Evolutionary conservation across 202 grass and related monocot species (phyloP).

Genomic region (Schoenoplectus triqueter): DNA sequence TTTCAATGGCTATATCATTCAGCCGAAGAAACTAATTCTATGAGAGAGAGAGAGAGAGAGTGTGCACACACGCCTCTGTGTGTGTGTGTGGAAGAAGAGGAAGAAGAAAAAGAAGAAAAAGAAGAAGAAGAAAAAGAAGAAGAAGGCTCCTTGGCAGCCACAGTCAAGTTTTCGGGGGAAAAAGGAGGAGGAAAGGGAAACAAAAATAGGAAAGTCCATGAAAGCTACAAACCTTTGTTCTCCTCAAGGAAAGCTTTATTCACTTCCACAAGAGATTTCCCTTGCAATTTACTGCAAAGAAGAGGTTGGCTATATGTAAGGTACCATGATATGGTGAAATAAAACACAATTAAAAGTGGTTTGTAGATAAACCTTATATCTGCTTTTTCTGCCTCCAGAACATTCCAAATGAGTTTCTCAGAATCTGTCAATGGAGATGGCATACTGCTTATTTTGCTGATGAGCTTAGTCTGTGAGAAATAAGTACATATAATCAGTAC

Average conservation of each 20-base stretch:
- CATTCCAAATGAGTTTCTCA: conserved; percentile 89
- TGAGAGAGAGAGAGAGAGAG: background rate
- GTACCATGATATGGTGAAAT: background rate
- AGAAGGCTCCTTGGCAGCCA: background rate
- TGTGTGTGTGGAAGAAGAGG: too few species aligned
- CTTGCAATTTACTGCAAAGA: conserved; percentile 80
- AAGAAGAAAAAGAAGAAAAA: background rate
- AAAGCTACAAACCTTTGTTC: conserved; percentile 62
- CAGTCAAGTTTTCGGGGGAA: background rate
- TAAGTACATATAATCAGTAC: conserved; percentile 34
- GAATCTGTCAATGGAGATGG: conserved; percentile 69
- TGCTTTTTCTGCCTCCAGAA: conserved; percentile 84
- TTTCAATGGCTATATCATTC: background rate
- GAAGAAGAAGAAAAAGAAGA: background rate
- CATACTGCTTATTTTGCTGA: conserved; percentile 77
- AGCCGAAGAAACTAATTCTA: background rate
- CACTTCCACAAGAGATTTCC: conserved; percentile 85
- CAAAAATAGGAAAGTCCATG: conserved; percentile 31
- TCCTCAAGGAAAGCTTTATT: conserved; percentile 80
- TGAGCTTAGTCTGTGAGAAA: conserved; percentile 80
- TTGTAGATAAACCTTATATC: conserved; percentile 69
- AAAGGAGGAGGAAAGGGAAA: background rate
- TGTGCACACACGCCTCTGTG: too few species aligned
- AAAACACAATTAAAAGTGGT: conserved; percentile 8
- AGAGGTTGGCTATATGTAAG: conserved; percentile 1